Percentiles rank a stretch among this genome's conserved stretches.
phyloP scores from a whole-genome alignment of 2,329 filamentous ascomycete species.

The Cladophialophora yegresii region DNA sequence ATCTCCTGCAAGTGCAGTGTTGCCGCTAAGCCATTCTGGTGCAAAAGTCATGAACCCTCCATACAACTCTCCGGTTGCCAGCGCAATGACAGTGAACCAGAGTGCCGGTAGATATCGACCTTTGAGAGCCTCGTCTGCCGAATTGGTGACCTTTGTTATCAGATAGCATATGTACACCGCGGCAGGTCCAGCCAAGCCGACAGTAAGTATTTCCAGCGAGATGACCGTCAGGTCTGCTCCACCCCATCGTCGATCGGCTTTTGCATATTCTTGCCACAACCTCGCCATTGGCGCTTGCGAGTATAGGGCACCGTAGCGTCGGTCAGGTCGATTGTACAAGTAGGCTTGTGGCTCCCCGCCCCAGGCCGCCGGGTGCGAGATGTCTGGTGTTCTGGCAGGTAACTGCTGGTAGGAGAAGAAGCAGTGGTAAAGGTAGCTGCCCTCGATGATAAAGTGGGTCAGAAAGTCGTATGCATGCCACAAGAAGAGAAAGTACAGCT shows the following conservation, averaged over 20 bases:
- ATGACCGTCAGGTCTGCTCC: slow-evolving; percentile 61
- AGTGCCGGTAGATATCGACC: slow-evolving; percentile 42
- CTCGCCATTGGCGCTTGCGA: slow-evolving; percentile 56
- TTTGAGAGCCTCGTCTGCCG: slow-evolving; percentile 19
- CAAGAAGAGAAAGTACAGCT: slow-evolving; percentile 71
- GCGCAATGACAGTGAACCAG: slow-evolving; percentile 60
- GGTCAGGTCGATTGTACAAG: slow-evolving; percentile 57
- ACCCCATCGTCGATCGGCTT: slow-evolving; percentile 64
- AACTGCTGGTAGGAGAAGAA: slow-evolving; percentile 69
- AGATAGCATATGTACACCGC: slow-evolving; percentile 60
- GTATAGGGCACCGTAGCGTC: slow-evolving; percentile 63
- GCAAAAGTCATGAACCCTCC: slow-evolving; percentile 67
- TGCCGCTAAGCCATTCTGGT: slow-evolving; percentile 65
- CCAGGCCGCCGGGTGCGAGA: slow-evolving; percentile 36
- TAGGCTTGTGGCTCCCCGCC: slow-evolving; percentile 41
- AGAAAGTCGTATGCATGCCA: slow-evolving; percentile 94
- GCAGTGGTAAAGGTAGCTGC: slow-evolving; percentile 88
- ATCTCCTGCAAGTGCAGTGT: slow-evolving; percentile 58
- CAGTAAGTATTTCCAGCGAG: slow-evolving; percentile 62
- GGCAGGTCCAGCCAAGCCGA: slow-evolving; percentile 60
- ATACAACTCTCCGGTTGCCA: slow-evolving; percentile 66
- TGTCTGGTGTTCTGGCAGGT: slow-evolving; percentile 41
- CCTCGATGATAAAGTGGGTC: slow-evolving; percentile 89
- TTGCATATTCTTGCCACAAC: slow-evolving; percentile 67
- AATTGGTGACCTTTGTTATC: slow-evolving; percentile 43